These are phyloP conservation scores for Vitis hybrid DNA, from an alignment of 177 flowering plant genomes.

Conservation along the genomic window DNA sequence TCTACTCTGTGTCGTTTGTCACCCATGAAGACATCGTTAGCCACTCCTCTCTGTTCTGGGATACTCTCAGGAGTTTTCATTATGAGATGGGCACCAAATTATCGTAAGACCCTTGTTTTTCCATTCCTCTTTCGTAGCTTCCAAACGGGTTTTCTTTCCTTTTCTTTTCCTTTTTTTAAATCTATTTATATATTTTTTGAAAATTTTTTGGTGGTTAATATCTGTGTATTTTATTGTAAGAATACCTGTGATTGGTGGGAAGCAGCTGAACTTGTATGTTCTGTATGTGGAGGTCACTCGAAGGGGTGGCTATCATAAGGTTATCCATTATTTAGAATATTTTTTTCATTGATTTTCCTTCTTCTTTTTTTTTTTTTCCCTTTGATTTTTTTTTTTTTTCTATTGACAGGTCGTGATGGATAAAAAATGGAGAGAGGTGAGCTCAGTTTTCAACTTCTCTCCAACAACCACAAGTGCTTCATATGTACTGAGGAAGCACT, in stretches of 20 bases:
- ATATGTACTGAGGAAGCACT: constrained; percentile 74
- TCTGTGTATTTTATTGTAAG: constrained; percentile 28
- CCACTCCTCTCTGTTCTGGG: constrained; percentile 52
- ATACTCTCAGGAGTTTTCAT: constrained; percentile 69
- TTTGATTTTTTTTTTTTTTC: background rate
- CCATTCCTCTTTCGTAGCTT: background rate
- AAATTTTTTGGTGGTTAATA: background rate
- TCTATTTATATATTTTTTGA: background rate
- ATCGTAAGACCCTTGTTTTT: constrained; percentile 36
- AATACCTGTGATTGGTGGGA: constrained; percentile 90
- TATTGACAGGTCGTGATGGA: constrained; percentile 61
- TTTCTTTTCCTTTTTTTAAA: background rate
- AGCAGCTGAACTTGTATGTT: constrained; percentile 77
- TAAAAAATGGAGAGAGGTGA: constrained; percentile 92
- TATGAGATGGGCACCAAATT: constrained; percentile 55
- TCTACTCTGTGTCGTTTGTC: constrained; percentile 53
- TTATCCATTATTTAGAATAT: constrained; percentile 5
- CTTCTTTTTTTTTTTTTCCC: background rate
- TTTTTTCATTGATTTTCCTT: background rate
- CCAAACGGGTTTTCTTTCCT: background rate
- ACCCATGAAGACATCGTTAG: constrained; percentile 61
- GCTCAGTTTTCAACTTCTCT: constrained; percentile 64
- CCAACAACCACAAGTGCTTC: constrained; percentile 91
- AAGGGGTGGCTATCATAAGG: constrained; percentile 89
- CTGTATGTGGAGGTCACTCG: constrained; percentile 77